Evolutionary conservation across 805 yeast species (phyloP).

Genomic region (Cyberlindnera lachancei): DNA sequence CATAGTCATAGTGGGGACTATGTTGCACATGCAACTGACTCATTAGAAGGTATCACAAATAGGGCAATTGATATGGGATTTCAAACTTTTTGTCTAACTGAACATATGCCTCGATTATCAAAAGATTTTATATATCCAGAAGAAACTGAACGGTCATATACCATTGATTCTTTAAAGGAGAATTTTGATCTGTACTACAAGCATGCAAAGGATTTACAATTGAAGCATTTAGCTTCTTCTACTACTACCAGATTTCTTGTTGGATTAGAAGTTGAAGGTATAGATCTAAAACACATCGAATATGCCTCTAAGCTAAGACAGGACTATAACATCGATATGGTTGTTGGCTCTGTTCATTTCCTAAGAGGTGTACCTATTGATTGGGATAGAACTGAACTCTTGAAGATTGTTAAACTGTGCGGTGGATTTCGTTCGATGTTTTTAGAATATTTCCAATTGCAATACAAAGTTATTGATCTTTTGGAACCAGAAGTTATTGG

Average conservation of each 20-base stretch:
- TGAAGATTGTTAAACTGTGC: constrained; percentile 40
- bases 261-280: constrained; percentile 87
- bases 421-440: constrained; percentile 45
- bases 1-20: constrained; percentile 93
- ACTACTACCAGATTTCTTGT: constrained; percentile 49
- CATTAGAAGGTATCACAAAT: constrained; percentile 57
- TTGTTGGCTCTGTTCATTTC: constrained; percentile 92
- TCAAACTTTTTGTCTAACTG: constrained; percentile 74
- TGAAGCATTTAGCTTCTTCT: constrained; percentile 20
- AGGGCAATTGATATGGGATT: constrained; percentile 53
- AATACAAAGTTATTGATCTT: constrained; percentile 47
- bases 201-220: constrained; percentile 58
- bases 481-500: constrained; percentile 76
- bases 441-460: constrained; percentile 59
- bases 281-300: constrained; percentile 53
- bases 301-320: constrained; percentile 37
- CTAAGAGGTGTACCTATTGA: constrained; percentile 75
- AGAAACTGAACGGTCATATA: constrained; percentile 49
- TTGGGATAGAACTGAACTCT: constrained; percentile 55
- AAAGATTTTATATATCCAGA: constrained; percentile 71
- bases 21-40: constrained; percentile 77
- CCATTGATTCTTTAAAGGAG: constrained; percentile 30
- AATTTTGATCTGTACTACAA: constrained; percentile 49
- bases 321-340: constrained; percentile 47
- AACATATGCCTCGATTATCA: constrained; percentile 82